Conservation (phyloP, 768 basidiomycete genomes). For the Mycena albidolilacea region DNA sequence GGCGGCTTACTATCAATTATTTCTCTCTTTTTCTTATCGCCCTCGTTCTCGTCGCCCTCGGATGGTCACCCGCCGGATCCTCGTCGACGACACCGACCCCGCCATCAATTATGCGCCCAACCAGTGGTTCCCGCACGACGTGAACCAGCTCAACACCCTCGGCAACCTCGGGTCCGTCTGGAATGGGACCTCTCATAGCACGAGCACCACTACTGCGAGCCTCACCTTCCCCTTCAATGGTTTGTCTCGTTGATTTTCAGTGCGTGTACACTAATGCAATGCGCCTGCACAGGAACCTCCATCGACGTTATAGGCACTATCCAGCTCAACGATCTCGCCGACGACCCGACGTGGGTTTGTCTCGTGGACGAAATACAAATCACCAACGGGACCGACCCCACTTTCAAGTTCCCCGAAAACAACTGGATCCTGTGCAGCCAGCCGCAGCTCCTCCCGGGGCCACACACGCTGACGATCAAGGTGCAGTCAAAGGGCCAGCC, state of each 20-base stretch:
- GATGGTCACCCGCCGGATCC: not conserved
- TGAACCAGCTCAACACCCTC: not conserved
- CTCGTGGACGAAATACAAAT: not conserved
- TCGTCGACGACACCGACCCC: constrained; percentile 1
- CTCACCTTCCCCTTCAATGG: not conserved
- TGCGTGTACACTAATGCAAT: too few species aligned
- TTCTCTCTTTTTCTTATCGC: not conserved
- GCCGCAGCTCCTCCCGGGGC: not conserved
- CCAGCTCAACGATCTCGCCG: not conserved
- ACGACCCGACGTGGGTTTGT: not conserved
- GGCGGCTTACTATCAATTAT: not conserved
- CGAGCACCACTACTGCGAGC: not conserved
- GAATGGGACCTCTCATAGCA: not conserved
- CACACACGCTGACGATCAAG: not conserved
- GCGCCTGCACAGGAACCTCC: not conserved
- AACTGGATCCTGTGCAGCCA: not conserved
- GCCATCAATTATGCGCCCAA: not conserved
- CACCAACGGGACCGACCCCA: not conserved
- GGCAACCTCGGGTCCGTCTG: not conserved
- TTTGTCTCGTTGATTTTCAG: too few species aligned
- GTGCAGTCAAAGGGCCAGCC: not conserved
- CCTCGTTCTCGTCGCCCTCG: not conserved
- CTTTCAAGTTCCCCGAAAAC: not conserved
- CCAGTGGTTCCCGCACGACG: not conserved
- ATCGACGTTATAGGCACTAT: not conserved